These are phyloP conservation scores for Vanrija humicola DNA, from an alignment of 1,284 basidiomycete species.

Conservation along the genomic window DNA sequence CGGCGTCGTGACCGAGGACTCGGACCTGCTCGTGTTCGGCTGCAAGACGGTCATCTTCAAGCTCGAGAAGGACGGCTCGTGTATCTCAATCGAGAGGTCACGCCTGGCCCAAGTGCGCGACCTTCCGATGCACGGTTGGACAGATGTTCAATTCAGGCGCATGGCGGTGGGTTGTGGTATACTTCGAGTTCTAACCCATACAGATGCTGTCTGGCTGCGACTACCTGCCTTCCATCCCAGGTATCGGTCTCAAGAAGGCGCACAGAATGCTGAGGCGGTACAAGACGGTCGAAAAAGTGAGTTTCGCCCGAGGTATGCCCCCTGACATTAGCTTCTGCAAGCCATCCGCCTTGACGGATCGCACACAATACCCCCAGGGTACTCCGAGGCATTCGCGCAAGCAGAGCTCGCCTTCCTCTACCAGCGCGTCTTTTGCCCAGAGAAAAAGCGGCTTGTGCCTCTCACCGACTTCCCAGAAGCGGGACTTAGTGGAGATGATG, in stretches of 20 bases:
- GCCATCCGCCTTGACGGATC: slow-evolving; percentile 78
- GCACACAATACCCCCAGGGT: slow-evolving; percentile 71
- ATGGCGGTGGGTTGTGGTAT: slow-evolving; percentile 69
- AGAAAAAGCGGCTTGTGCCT: slow-evolving; percentile 61
- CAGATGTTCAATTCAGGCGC: slow-evolving; percentile 79
- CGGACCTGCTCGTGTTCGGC: slow-evolving; percentile 95
- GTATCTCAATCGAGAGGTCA: slow-evolving; percentile 72
- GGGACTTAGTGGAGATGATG: slow-evolving; percentile 58
- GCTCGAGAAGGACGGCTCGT: slow-evolving; percentile 71
- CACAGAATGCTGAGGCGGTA: slow-evolving; percentile 74
- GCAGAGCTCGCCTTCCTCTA: slow-evolving; percentile 93
- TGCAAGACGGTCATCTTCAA: slow-evolving; percentile 75
- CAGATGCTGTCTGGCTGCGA: slow-evolving; percentile 93
- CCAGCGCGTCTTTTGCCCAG: slow-evolving; percentile 87
- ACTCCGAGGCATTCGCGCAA: slow-evolving; percentile 62
- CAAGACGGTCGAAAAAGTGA: slow-evolving; percentile 79
- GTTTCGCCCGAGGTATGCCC: background rate
- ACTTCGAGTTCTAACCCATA: background rate
- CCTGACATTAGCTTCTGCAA: slow-evolving; percentile 55
- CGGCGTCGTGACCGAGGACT: slow-evolving; percentile 96
- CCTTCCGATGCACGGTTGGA: slow-evolving; percentile 82
- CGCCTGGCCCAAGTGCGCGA: slow-evolving; percentile 70
- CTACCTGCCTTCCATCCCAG: slow-evolving; percentile 93
- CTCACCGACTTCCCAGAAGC: slow-evolving; percentile 58
- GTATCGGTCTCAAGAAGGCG: slow-evolving; percentile 95